Evolutionary conservation across 805 yeast genomes (phyloP).

Genomic region (Saccharomyces jurei): DNA sequence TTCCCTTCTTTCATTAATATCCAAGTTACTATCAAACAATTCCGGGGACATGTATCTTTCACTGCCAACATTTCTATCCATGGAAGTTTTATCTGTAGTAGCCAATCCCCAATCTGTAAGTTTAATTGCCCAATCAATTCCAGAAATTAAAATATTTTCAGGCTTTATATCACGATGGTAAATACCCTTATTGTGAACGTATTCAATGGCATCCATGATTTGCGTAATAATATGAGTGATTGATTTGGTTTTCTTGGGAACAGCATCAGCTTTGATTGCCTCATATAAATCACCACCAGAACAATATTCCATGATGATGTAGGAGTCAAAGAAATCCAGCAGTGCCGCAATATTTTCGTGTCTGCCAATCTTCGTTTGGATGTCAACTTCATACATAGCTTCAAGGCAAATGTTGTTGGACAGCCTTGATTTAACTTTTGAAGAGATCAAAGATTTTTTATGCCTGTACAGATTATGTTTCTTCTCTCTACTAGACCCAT

Average conservation of each 20-base stretch:
- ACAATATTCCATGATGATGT: slow-evolving; percentile 72
- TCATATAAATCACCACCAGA: slow-evolving; percentile 82
- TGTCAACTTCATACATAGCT: slow-evolving; percentile 60
- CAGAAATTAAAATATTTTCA: slow-evolving; percentile 58
- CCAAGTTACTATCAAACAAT: slow-evolving; percentile 49
- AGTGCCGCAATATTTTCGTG: slow-evolving; percentile 54
- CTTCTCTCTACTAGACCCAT: slow-evolving; percentile 18
- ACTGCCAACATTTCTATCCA: slow-evolving; percentile 79
- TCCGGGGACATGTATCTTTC: slow-evolving; percentile 96
- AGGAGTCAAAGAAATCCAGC: slow-evolving; percentile 57
- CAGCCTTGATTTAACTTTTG: slow-evolving; percentile 24
- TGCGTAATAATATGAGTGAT: slow-evolving; percentile 51
- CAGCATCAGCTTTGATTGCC: slow-evolving; percentile 53
- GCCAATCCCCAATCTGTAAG: slow-evolving; percentile 74
- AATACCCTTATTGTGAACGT: slow-evolving; percentile 61
- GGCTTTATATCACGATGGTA: slow-evolving; percentile 82
- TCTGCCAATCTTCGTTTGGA: slow-evolving; percentile 52
- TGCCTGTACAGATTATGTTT: slow-evolving; percentile 15
- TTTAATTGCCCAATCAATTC: slow-evolving; percentile 47
- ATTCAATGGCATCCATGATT: slow-evolving; percentile 64
- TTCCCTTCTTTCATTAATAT: slow-evolving; percentile 35
- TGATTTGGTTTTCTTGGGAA: slow-evolving; percentile 44
- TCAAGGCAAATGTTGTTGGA: slow-evolving; percentile 43
- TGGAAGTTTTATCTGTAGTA: slow-evolving; percentile 42
- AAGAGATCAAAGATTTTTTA: slow-evolving; percentile 32